Evolutionary conservation across 2,329 filamentous ascomycete genomes (phyloP), one percentile per base, ranked within the genome.

Genomic region (Fonsecaea multimorphosa): DNA sequence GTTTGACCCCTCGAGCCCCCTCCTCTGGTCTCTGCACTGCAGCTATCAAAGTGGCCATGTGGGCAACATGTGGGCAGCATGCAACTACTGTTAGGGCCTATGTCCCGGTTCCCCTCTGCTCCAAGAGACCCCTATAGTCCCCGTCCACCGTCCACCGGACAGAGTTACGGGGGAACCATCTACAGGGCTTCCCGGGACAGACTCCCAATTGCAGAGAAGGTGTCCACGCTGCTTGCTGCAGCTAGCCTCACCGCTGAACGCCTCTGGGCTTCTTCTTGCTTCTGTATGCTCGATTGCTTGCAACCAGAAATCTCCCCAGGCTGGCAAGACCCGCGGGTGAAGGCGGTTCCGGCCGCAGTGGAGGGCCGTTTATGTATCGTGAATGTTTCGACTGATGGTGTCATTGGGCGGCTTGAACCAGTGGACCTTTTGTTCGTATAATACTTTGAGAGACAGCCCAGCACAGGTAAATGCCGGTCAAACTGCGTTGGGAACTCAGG

Each of bases 381-480:
- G 38, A 8, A 19, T n/a, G 22, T 44, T 19, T 44, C 38, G 16
- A 44, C n/a, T n/a, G n/a, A n/a, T n/a, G n/a, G n/a, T n/a, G n/a
- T n/a, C 38, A 19, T 44, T 22, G 38, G 38, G 31, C 16, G 29
- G 11, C 11, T 31, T 49, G 32, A 49, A 53, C 55, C 49, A 58
- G 32, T 55, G 44, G 58, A 61, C 49, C 58, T 46, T 61, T 61
- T 61, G 58, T 46, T 61, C 60, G 60, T 63, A 57, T 55, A 27
- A 12, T 38, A 19, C 40, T 27, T 27, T n/a, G 51, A 14, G 16
- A 51, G 40, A 27, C 40, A 59, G 38, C 27, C n/a, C 57, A 31
- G 29, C 3, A 3, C 24, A 52, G 44, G 22, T 8, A 27, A 57
- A 36, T 31, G 54, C 60, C 52, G 60, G 60, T n/a, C 52, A 57